These are phyloP conservation scores for Petunia secreta DNA, from an alignment of 257 asterid genomes.

Conservation along the genomic window DNA sequence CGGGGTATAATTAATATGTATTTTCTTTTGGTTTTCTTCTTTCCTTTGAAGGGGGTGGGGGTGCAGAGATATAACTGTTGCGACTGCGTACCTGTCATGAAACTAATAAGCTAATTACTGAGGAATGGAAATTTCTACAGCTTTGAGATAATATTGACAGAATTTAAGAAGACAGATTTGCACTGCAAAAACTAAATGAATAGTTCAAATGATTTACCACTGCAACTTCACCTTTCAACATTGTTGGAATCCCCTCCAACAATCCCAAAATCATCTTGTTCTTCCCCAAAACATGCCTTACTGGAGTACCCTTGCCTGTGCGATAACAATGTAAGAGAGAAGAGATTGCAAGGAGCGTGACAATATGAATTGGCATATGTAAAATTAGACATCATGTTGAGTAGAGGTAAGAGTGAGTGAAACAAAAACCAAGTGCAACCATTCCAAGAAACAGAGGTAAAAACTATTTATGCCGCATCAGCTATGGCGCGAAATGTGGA, in stretches of 20 bases:
- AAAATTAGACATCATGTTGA: not conserved
- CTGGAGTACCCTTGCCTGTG: slow-evolving; percentile 76
- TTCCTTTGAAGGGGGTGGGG: too few species aligned
- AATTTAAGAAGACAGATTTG: not conserved
- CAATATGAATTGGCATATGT: not conserved
- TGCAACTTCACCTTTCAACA: slow-evolving; percentile 90
- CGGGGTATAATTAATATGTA: not conserved
- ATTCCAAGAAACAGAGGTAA: not conserved
- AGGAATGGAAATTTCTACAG: not conserved
- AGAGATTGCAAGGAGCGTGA: slow-evolving; percentile 18
- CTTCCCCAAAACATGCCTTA: slow-evolving; percentile 89
- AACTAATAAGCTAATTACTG: not conserved
- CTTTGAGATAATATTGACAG: not conserved
- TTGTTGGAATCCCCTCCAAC: slow-evolving; percentile 90
- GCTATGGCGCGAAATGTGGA: not conserved
- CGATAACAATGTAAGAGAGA: slow-evolving; percentile 19
- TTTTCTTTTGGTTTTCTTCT: too few species aligned
- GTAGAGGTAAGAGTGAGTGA: not conserved
- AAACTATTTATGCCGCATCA: not conserved
- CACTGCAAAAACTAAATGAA: not conserved
- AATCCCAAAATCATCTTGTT: slow-evolving; percentile 85
- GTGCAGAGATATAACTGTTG: not conserved
- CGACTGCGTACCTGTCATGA: not conserved
- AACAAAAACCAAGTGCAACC: not conserved
- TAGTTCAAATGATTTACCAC: slow-evolving; percentile 52